Evolutionary conservation across 331 rosid genomes (phyloP).

Genomic region (Saraca asoca): DNA sequence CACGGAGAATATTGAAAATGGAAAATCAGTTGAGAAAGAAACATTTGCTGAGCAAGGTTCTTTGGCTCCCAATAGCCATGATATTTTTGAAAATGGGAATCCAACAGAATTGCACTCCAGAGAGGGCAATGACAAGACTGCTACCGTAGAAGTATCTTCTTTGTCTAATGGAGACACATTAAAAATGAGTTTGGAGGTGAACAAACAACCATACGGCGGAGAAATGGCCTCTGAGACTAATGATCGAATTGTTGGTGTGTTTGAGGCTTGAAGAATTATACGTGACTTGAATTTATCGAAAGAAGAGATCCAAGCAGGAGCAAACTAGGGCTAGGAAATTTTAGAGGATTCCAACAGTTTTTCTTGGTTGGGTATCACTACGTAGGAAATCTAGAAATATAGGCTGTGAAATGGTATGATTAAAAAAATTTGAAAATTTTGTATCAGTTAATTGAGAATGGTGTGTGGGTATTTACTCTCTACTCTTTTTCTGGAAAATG

Average conservation of each 20-base stretch:
- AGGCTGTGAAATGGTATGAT: constrained; percentile 32
- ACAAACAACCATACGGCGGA: constrained; percentile 25
- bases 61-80: constrained; percentile 20
- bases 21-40: constrained; percentile 30
- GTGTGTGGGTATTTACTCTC: constrained; percentile 3
- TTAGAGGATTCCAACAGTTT: constrained; percentile 41
- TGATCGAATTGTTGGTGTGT: constrained; percentile 25
- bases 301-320: constrained; percentile 35
- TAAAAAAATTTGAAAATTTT: constrained; percentile 33
- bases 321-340: constrained; percentile 27
- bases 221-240: constrained; percentile 27
- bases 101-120: constrained; percentile 35
- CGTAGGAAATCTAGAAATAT: constrained; percentile 26
- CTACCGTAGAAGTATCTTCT: constrained; percentile 13
- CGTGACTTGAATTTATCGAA: constrained; percentile 25
- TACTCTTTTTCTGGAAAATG: too few species aligned
- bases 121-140: constrained; percentile 33
- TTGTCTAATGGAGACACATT: constrained; percentile 25
- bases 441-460: constrained; percentile 27
- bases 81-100: constrained; percentile 36
- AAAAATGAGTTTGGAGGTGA: constrained; percentile 33
- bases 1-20: constrained; percentile 29
- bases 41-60: constrained; percentile 32
- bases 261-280: constrained; percentile 31
- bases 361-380: constrained; percentile 39